Evolutionary conservation across 2,329 filamentous ascomycete species (phyloP).

Genomic region (Colletotrichum phormii): DNA sequence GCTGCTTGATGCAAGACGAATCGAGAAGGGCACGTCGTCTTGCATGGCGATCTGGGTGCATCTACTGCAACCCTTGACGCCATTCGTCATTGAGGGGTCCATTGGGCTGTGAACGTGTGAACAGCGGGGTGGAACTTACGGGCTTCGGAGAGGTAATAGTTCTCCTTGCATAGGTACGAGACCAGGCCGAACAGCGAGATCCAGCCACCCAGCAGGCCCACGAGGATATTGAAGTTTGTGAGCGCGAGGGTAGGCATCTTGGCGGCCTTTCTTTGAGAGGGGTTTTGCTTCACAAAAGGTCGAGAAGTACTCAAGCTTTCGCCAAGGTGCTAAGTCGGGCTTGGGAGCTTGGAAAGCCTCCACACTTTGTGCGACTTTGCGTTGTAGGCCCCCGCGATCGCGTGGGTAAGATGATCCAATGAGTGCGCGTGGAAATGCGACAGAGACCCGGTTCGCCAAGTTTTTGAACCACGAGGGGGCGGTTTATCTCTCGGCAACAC

Average conservation of each 20-base stretch:
- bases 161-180: constrained; percentile 90
- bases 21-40: neutral
- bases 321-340: constrained; percentile 17
- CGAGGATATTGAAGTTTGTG: constrained; percentile 79
- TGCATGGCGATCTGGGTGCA: neutral
- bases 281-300: neutral
- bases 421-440: neutral
- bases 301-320: constrained; percentile 32
- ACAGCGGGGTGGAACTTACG: constrained; percentile 63
- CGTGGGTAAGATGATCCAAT: constrained; percentile 15
- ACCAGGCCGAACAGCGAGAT: constrained; percentile 91
- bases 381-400: constrained; percentile 15
- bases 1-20: constrained; percentile 11
- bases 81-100: neutral
- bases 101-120: neutral
- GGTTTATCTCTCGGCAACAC: neutral
- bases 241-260: constrained; percentile 55
- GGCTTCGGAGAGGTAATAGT: constrained; percentile 91
- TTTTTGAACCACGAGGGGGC: neutral
- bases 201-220: constrained; percentile 85
- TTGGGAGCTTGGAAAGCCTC: neutral
- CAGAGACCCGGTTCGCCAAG: neutral
- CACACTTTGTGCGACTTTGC: neutral
- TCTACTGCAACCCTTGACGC: neutral
- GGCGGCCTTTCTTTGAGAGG: constrained; percentile 9